phyloP scores from a whole-genome alignment of 352 stramenopile species.

The Phytophthora pini region DNA sequence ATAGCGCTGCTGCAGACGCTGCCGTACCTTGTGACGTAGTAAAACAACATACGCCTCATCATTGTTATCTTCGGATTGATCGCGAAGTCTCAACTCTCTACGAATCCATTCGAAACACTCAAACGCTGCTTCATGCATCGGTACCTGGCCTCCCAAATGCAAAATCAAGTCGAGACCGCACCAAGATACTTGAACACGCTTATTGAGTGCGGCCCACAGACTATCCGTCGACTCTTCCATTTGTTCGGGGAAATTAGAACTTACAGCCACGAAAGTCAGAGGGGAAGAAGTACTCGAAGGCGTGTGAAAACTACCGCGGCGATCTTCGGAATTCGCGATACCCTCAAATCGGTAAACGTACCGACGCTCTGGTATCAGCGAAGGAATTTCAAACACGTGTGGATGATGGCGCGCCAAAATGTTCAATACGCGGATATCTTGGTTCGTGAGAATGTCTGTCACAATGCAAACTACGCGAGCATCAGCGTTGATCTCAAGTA shows the following conservation, averaged over 20 bases:
- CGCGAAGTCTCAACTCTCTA: constrained; percentile 33
- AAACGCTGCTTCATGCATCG: constrained; percentile 69
- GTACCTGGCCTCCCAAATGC: constrained; percentile 77
- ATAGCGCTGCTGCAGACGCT: constrained; percentile 81
- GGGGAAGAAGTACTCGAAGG: constrained; percentile 24
- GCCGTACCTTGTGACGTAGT: constrained; percentile 48
- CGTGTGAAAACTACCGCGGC: constrained; percentile 72
- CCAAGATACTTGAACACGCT: constrained; percentile 63
- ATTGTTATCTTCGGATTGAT: constrained; percentile 3
- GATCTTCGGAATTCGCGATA: constrained; percentile 55
- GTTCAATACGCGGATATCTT: constrained; percentile 45
- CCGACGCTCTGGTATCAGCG: constrained; percentile 55
- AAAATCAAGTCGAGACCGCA: constrained; percentile 75
- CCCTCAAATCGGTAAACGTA: constrained; percentile 82
- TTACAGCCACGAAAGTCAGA: constrained; percentile 69
- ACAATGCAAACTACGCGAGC: constrained; percentile 64
- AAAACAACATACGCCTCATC: constrained; percentile 3
- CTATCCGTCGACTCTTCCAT: constrained; percentile 63
- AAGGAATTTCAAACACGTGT: constrained; percentile 53
- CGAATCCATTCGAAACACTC: constrained; percentile 69
- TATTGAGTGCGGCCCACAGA: constrained; percentile 59
- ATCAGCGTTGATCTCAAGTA: constrained; percentile 71
- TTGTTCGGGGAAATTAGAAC: constrained; percentile 72
- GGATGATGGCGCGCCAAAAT: constrained; percentile 44
- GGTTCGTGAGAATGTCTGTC: constrained; percentile 66